Conservation (phyloP, 2,329 filamentous ascomycete species). For the Paracoccidioides lutzii region DNA sequence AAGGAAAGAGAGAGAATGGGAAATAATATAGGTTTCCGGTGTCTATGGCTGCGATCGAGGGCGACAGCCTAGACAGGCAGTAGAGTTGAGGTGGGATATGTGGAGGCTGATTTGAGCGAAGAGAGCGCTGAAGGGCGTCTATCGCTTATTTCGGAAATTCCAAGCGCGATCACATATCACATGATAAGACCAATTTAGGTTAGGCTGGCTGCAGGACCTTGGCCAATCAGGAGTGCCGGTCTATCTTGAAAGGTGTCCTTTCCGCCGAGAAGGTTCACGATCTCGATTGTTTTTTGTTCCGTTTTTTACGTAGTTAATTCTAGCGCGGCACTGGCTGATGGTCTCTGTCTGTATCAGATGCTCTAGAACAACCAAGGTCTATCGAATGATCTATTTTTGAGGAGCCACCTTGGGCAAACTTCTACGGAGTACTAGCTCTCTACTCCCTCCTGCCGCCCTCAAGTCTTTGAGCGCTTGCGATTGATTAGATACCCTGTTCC, state of each 20-base stretch:
- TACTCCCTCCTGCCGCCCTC: neutral
- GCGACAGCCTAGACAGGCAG: neutral
- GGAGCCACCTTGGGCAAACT: neutral
- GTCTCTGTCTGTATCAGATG: neutral
- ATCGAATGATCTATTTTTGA: neutral
- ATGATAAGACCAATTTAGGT: neutral
- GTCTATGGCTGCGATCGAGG: too few species aligned
- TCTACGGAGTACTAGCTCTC: neutral
- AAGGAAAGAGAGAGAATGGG: neutral
- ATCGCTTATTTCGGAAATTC: neutral
- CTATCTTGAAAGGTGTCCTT: slow-evolving; percentile 5
- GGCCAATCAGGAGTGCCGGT: slow-evolving; percentile 2
- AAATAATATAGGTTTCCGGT: neutral
- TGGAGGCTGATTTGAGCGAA: neutral
- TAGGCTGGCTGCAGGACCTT: neutral
- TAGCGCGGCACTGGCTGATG: neutral
- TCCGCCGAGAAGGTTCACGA: neutral
- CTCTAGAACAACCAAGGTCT: neutral
- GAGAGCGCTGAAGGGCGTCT: neutral
- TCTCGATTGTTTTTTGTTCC: neutral
- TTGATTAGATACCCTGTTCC: neutral
- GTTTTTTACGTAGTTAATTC: neutral
- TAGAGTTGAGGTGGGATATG: neutral
- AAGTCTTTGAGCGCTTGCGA: neutral
- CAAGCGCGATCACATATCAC: slow-evolving; percentile 3